Evolutionary conservation across 345 rosid genomes (phyloP), one percentile per base, ranked within the genome.

Genomic region (Hibiscus mutabilis): DNA sequence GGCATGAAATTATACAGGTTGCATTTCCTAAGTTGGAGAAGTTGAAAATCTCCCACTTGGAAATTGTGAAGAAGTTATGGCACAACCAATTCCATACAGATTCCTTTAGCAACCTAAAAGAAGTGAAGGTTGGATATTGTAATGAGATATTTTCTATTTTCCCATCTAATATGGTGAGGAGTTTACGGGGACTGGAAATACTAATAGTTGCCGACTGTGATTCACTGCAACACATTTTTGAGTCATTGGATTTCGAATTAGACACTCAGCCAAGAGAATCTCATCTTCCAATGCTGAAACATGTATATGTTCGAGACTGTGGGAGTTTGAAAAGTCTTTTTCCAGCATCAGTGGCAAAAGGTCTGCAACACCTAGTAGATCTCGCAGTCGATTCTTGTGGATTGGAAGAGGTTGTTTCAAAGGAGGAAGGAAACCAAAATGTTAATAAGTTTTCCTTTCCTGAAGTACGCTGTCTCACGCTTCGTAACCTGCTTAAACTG

Each of bases 61-160:
- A 61, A 60, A 74, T 13, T 18, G 40, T 76, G 60, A 66, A 66
- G 59, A 55, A 52, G 73, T 37, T 78, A 75, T 76, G 78, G 72
- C 18, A 51, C 10, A 3, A 19, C 42, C 65, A 51, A 55, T 61
- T 15, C 18, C 11, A 4, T 0, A 31, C n/a, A 1, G 73, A 78
- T 71, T 71, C 78, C 4, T 82, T 82, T 2, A 3, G 47, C 51
- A 59, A 42, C 16, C 68, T 82, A 2, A 69, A 71, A 22, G 4
- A 21, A 9, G 2, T 79, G 15, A 8, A 4, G 0, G 52, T 79
- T 2, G 0, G 3, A 10, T 1, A 33, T 4, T 63, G 73, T 2
- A 6, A 42, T 0, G 33, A 64, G 0, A 37, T 79, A 0, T 1
- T 35, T 0, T 53, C 14, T 2, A 22, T 82, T 12, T 37, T 82